phyloP scores from a whole-genome alignment of 1,284 basidiomycete genomes.

The Athelia psychrophila region DNA sequence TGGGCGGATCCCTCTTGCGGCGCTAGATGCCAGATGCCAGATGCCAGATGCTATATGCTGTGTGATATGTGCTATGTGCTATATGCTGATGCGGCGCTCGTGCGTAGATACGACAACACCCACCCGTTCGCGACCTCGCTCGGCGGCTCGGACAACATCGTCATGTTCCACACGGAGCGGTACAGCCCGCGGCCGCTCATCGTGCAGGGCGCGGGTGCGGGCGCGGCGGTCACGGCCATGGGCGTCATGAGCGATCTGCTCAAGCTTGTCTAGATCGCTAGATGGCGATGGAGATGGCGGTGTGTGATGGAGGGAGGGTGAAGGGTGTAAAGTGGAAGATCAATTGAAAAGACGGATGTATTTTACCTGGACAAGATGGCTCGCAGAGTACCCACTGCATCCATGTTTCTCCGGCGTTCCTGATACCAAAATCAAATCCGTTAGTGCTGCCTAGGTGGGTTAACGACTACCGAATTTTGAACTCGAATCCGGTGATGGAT shows the following conservation, averaged over 20 bases:
- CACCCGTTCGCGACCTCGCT: slow-evolving; percentile 96
- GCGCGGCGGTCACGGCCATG: slow-evolving; percentile 98
- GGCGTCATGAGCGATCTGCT: slow-evolving; percentile 86
- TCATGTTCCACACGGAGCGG: slow-evolving; percentile 94
- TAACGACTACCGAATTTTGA: too few species aligned
- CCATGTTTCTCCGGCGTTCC: too few species aligned
- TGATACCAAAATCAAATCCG: too few species aligned
- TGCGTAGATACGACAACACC: slow-evolving; percentile 73
- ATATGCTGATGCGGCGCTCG: slow-evolving; percentile 4
- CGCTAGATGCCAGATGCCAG: neutral
- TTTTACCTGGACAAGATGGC: too few species aligned
- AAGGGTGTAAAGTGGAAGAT: too few species aligned
- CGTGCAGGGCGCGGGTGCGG: slow-evolving; percentile 94
- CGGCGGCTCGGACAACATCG: slow-evolving; percentile 95
- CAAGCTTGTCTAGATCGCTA: slow-evolving; percentile 40
- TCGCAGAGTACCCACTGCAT: too few species aligned
- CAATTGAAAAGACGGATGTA: too few species aligned
- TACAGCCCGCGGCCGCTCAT: slow-evolving; percentile 86
- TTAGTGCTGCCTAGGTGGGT: too few species aligned
- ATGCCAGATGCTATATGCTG: slow-evolving; percentile 7
- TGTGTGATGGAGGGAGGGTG: too few species aligned
- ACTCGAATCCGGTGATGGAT: too few species aligned
- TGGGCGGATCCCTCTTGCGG: slow-evolving; percentile 2
- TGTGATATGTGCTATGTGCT: neutral
- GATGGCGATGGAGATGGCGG: too few species aligned